These are phyloP conservation scores for Eimeria falciformis DNA, from an alignment of 169 alveolate species.

Conservation along the genomic window DNA sequence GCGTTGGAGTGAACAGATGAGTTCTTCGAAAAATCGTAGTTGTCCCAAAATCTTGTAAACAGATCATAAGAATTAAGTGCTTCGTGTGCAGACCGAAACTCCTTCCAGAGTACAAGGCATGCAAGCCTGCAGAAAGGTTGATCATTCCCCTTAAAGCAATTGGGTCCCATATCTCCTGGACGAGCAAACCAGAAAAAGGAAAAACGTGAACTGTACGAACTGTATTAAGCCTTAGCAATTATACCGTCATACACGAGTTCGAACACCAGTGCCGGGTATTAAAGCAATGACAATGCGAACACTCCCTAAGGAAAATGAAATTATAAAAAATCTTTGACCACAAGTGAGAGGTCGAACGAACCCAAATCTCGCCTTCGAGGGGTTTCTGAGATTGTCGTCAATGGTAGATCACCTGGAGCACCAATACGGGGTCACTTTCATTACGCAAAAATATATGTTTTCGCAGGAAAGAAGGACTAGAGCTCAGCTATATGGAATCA, in stretches of 20 bases:
- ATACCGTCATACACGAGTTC: neutral
- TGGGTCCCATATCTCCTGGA: conserved; percentile 61
- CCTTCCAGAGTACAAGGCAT: conserved; percentile 23
- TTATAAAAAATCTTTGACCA: neutral
- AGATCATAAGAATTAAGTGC: neutral
- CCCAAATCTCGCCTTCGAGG: neutral
- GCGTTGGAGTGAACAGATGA: neutral
- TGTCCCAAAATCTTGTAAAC: conserved; percentile 7
- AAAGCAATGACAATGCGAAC: too few relatives aligned
- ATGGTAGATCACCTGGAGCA: too few relatives aligned
- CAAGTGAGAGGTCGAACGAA: neutral
- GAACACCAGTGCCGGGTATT: neutral
- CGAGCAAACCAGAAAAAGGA: neutral
- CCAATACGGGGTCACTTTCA: too few relatives aligned
- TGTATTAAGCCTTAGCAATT: too few relatives aligned
- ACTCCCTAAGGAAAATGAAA: neutral
- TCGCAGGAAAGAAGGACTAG: too few relatives aligned
- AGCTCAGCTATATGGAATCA: too few relatives aligned
- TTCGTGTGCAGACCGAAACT: neutral
- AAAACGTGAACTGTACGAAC: too few relatives aligned
- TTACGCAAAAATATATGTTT: too few relatives aligned
- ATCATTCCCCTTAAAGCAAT: conserved; percentile 29
- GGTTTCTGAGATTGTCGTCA: conserved; percentile 12
- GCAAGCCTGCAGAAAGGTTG: conserved; percentile 53
- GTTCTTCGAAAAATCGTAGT: conserved; percentile 24